phyloP scores from a whole-genome alignment of 805 yeast genomes.

The Ogataea glucozyma region DNA sequence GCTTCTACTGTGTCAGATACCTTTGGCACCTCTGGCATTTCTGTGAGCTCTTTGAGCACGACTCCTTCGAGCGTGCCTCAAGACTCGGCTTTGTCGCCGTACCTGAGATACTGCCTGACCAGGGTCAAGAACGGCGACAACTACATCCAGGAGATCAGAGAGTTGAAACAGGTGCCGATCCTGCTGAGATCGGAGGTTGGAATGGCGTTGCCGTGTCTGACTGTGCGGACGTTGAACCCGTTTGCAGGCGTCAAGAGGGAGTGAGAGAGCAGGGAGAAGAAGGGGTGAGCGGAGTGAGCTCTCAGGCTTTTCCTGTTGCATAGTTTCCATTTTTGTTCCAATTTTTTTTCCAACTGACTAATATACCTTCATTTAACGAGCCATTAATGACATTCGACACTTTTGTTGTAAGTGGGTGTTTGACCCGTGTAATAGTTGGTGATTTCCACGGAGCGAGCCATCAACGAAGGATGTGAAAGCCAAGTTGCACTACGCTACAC shows the following conservation, averaged over 20 bases:
- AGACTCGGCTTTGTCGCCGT: conserved; percentile 51
- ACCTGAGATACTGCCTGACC: conserved; percentile 55
- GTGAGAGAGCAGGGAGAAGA: too few species aligned
- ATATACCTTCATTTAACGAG: conserved; percentile 22
- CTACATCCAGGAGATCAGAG: conserved; percentile 78
- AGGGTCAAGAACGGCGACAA: conserved; percentile 57
- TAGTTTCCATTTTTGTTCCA: background rate
- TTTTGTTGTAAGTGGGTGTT: conserved; percentile 1
- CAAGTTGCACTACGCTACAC: too few species aligned
- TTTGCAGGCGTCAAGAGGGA: conserved; percentile 40
- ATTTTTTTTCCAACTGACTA: conserved; percentile 11
- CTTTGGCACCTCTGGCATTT: conserved; percentile 10
- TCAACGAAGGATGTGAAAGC: too few species aligned
- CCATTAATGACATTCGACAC: conserved; percentile 8
- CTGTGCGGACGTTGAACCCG: conserved; percentile 90
- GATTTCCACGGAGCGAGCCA: too few species aligned
- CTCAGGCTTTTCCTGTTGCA: background rate
- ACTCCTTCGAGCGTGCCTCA: conserved; percentile 16
- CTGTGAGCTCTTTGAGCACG: conserved; percentile 4
- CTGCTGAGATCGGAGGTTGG: conserved; percentile 89
- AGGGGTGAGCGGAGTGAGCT: too few species aligned
- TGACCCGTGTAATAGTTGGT: too few species aligned
- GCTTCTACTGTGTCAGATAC: too few species aligned
- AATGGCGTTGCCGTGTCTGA: conserved; percentile 92
- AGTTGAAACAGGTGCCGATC: conserved; percentile 77